Percentiles rank a stretch among this genome's conserved stretches.
phyloP scores from a whole-genome alignment of 768 basidiomycete genomes.

The Gloeopeniophorella convolvens region DNA sequence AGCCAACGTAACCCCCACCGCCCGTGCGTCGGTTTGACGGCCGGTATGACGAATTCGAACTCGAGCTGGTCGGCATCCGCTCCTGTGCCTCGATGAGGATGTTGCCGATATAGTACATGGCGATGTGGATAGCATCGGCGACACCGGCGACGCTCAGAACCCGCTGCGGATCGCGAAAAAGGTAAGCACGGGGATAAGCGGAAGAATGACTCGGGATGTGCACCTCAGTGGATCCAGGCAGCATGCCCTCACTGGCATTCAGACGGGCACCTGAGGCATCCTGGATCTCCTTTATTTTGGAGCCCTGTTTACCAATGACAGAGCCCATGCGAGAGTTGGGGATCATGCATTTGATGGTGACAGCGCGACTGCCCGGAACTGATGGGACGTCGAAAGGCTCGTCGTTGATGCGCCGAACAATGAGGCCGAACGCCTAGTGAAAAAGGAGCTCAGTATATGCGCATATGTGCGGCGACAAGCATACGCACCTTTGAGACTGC shows the following conservation, averaged over 20 bases:
- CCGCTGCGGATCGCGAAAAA: slow-evolving; percentile 47
- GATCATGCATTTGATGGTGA: slow-evolving; percentile 99
- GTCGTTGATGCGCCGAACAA: slow-evolving; percentile 97
- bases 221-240: slow-evolving; percentile 99
- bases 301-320: slow-evolving; percentile 95
- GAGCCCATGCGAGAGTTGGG: slow-evolving; percentile 99
- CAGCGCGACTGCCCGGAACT: slow-evolving; percentile 94
- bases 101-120: slow-evolving; percentile 98
- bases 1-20: slow-evolving; percentile 33
- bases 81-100: slow-evolving; percentile 93
- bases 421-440: slow-evolving; percentile 92
- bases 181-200: slow-evolving; percentile 9
- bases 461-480: slow-evolving; percentile 9
- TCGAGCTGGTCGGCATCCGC: slow-evolving; percentile 62
- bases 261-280: slow-evolving; percentile 94
- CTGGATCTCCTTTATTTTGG: slow-evolving; percentile 99
- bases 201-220: slow-evolving; percentile 6
- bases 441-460: not conserved
- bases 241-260: slow-evolving; percentile 97
- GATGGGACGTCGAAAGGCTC: slow-evolving; percentile 98
- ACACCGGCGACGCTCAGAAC: slow-evolving; percentile 97
- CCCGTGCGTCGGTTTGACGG: slow-evolving; percentile 55
- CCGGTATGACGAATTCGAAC: slow-evolving; percentile 55
- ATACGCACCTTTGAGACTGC: slow-evolving; percentile 90
- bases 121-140: slow-evolving; percentile 98